A percentile compares a stretch with the other conserved stretches of the same genome.
Conservation (phyloP, 2,329 filamentous ascomycete genomes). For the Epichloe sylvatica region DNA sequence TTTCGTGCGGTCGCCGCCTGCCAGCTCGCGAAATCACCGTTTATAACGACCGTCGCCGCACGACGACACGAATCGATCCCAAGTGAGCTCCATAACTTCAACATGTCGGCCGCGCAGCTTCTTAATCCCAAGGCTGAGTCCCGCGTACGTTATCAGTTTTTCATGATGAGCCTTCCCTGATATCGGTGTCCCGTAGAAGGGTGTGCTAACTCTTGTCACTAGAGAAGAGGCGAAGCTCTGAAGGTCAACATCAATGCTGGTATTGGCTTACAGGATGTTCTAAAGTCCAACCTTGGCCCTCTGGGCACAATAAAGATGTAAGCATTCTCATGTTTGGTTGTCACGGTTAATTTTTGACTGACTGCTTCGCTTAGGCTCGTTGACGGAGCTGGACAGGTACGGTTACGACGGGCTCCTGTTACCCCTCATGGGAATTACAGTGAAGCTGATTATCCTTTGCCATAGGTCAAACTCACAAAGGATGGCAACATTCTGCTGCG, state of each 20-base stretch:
- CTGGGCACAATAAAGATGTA: conserved; percentile 94
- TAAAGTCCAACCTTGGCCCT: conserved; percentile 91
- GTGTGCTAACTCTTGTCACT: conserved; percentile 14
- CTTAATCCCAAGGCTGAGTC: conserved; percentile 99
- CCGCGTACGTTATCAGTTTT: conserved; percentile 47
- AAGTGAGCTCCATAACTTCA: conserved; percentile 11
- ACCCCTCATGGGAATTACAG: conserved; percentile 14
- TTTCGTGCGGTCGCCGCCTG: conserved; percentile 15
- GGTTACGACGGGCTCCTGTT: conserved; percentile 13
- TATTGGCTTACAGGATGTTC: conserved; percentile 83
- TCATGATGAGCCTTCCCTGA: not conserved
- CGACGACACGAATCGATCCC: conserved; percentile 5
- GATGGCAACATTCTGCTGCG: conserved; percentile 79
- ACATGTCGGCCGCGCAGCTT: conserved; percentile 93
- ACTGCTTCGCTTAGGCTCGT: conserved; percentile 37
- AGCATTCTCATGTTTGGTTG: not conserved
- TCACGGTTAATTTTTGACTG: not conserved
- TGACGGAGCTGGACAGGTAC: conserved; percentile 55
- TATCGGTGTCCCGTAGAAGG: conserved; percentile 5
- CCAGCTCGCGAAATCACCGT: conserved; percentile 18
- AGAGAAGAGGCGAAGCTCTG: conserved; percentile 94
- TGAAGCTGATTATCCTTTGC: conserved; percentile 14
- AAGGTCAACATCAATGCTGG: conserved; percentile 94
- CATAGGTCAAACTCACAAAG: conserved; percentile 93
- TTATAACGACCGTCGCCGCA: conserved; percentile 6